Base-by-base conservation (phyloP, 163 green algal genomes). In the Prototheca stagnorum region DNA sequence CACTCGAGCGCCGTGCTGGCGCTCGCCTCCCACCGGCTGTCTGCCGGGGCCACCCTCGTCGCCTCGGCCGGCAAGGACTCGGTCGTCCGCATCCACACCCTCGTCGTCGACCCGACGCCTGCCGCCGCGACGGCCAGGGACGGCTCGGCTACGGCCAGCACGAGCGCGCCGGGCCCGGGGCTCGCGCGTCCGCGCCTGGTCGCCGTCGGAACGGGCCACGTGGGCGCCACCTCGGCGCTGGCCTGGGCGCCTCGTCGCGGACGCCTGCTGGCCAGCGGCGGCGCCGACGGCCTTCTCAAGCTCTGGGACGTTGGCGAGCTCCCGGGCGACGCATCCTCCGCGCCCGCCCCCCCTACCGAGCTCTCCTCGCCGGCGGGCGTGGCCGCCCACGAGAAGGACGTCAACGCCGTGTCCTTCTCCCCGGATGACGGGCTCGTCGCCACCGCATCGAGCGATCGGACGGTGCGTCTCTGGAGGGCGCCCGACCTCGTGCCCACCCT, bases 371-470 rank as follows among this genome's bases (percentile, higher is more conserved):
- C 52, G 4, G 74, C 89, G 16, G 81, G 79, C 12, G 77, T 86
- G 19, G 73, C 80, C 16, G 89, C 78, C 3, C 89, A 98, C 57
- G 87, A 95, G 57, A 97, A 97, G 70, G 84, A 95, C 54, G 81
- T 98, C 58, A 97, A 97, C 54, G 65, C 66, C 0, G 65, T 96
- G 20, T 80, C 80, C 0, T 40, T 65, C 11, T 45, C 56, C 15
- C 86, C 86, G 29, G 88, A 89, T 47, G 74, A 92, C 47, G 39
- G 58, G 5, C 49, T 95, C n/a, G 48, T 84, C 7, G 81, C 69
- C 29, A 87, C 80, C 1, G 83, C 54, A 43, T 91, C 77, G 26
- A 73, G 87, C 59, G 87, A 95, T 59, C 47, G 50, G 5, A 67
- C 58, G 7, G 59, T 51, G 4, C 9, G 2, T 56, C 34, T 94